These are phyloP conservation scores for Amborella trichopoda DNA, from an alignment of 164 flowering plant genomes.

Conservation along the genomic window DNA sequence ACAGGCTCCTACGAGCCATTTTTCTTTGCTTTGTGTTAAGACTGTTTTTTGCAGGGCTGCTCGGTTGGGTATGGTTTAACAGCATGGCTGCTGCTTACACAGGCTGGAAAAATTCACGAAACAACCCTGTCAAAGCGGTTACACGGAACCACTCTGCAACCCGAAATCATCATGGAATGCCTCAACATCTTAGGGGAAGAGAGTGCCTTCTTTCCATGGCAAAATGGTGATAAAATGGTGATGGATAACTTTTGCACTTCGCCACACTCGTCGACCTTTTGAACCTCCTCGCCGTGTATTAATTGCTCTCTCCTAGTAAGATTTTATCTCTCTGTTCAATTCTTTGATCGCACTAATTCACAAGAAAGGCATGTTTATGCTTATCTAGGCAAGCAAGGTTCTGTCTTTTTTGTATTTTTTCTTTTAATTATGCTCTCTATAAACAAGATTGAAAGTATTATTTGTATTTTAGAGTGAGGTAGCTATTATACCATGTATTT, in stretches of 20 bases:
- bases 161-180: slow-evolving; percentile 51
- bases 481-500: no score
- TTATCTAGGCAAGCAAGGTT: no score
- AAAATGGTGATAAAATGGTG: slow-evolving; percentile 64
- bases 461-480: no score
- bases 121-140: slow-evolving; percentile 69
- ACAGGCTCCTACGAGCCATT: no score
- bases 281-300: slow-evolving; percentile 69
- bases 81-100: slow-evolving; percentile 87
- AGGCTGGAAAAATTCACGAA: slow-evolving; percentile 67
- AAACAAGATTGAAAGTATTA: no score
- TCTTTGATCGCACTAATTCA: no score
- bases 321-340: no score
- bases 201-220: slow-evolving; percentile 75
- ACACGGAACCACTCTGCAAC: slow-evolving; percentile 64
- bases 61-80: slow-evolving; percentile 80
- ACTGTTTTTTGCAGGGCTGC: slow-evolving; percentile 50
- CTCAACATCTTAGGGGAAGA: slow-evolving; percentile 64
- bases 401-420: no score
- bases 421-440: no score
- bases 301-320: slow-evolving; percentile 67
- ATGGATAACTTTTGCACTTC: slow-evolving; percentile 82
- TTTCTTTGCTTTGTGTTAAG: not conserved
- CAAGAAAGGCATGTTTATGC: no score
- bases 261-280: slow-evolving; percentile 70